Base-by-base conservation (phyloP, 768 basidiomycete genomes). In the Galerina marginata region DNA sequence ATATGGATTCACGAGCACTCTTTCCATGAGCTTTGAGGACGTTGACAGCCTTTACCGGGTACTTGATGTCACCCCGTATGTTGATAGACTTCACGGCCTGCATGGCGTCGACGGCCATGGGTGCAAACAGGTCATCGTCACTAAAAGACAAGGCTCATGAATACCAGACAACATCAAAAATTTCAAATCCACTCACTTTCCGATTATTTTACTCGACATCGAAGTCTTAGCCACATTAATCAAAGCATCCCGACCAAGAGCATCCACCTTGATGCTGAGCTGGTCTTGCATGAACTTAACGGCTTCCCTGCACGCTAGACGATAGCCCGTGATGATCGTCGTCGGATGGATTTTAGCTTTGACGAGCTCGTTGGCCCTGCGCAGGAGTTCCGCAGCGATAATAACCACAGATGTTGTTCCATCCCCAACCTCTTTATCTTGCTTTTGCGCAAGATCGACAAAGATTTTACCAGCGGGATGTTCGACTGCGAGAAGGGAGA, bases 61-160 rank as follows among this genome's bases (percentile, higher is more conserved):
- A 99, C 76, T 98, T 99, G 71, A 92, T 90, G 72, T 99, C 97
- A 33, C 97, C 97, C 54, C 95, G 87, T 64, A 89, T 78, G 74
- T 99, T 99, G 69, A 93, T 87, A 6, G 95, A 95, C 80, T 90
- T 95, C 56, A 99, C 97, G 3, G 97, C 91, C 47, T 95, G 85
- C 95, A 99, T 99, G 29, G 97, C 97, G 66, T 99, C 96, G 12
- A 99, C 97, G 52, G 96, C 95, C 89, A 99, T 93, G 47, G 97
- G 96, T 10, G 96, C 96, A 74, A 99, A 99, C 54, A 99, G 81
- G 72, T 97, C 96, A 68, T 96, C 96, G 73, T 99, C 97, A 58
- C 97, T 99, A 69, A 2, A 47, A 40, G 45, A 26, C 55, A 9
- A 43, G 33, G 14, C 20, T 33, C 55, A 10, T 46, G 47, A 15